phyloP scores from a whole-genome alignment of 2,329 filamentous ascomycete genomes.

The Grosmannia clavigera region DNA sequence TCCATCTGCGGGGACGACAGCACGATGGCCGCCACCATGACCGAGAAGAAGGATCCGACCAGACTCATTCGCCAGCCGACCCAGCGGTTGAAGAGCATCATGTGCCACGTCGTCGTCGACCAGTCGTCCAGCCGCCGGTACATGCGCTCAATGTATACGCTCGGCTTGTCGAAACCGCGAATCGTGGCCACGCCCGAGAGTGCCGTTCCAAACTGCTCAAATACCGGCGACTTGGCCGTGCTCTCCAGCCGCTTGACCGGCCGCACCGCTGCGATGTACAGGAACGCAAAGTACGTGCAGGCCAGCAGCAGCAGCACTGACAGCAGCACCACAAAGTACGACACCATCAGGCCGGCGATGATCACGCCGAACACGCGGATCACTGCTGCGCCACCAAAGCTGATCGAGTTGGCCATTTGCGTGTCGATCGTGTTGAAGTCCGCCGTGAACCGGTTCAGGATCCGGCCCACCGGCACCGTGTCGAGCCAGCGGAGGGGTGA shows the following conservation, averaged over 20 bases:
- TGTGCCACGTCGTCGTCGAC: conserved; percentile 50
- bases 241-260: conserved; percentile 69
- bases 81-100: conserved; percentile 67
- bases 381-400: conserved; percentile 45
- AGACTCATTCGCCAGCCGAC: conserved; percentile 60
- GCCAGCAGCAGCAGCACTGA: conserved; percentile 44
- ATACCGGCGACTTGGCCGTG: conserved; percentile 65
- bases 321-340: conserved; percentile 51
- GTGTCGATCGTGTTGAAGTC: conserved; percentile 67
- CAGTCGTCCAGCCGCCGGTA: conserved; percentile 57
- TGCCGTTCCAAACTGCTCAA: conserved; percentile 65
- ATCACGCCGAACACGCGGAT: conserved; percentile 54
- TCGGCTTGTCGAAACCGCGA: conserved; percentile 58
- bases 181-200: conserved; percentile 64
- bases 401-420: conserved; percentile 49
- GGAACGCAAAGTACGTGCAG: conserved; percentile 43
- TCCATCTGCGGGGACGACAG: conserved; percentile 49
- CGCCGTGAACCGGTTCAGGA: conserved; percentile 66
- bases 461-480: conserved; percentile 63
- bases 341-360: conserved; percentile 55
- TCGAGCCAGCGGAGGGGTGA: conserved; percentile 71
- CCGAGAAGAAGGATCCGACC: conserved; percentile 57
- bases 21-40: conserved; percentile 51
- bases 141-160: conserved; percentile 58
- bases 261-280: conserved; percentile 58